phyloP scores from a whole-genome alignment of 345 rosid species.

The Bruguiera sexangula region DNA sequence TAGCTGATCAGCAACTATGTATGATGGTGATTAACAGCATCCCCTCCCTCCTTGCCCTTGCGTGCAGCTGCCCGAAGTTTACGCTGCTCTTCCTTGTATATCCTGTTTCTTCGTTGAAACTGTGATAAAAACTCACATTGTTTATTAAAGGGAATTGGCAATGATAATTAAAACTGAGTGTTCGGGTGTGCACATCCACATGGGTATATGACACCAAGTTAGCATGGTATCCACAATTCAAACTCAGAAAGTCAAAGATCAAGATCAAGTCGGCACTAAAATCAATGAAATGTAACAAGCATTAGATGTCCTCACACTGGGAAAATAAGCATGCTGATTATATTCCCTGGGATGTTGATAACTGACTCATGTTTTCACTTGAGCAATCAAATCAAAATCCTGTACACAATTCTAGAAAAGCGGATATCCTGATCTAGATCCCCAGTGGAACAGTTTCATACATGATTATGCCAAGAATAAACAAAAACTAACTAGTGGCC shows the following conservation, averaged over 20 bases:
- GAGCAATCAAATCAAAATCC: neutral
- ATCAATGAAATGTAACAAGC: too few species aligned
- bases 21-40: conserved; percentile 42
- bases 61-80: conserved; percentile 77
- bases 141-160: neutral
- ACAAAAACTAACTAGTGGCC: too few species aligned
- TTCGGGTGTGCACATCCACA: neutral
- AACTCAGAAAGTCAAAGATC: neutral
- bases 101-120: conserved; percentile 90
- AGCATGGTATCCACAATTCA: neutral
- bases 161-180: neutral
- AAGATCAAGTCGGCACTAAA: too few species aligned
- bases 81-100: conserved; percentile 98
- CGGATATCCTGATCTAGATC: neutral
- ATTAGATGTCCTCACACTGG: too few species aligned
- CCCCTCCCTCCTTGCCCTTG: conserved; percentile 50
- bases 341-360: too few species aligned
- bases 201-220: neutral
- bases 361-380: too few species aligned
- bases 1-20: conserved; percentile 23
- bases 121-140: conserved; percentile 29
- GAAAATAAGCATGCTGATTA: too few species aligned
- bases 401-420: neutral
- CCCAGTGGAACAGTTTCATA: neutral
- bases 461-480: too few species aligned